Evolutionary conservation across 2,329 filamentous ascomycete species (phyloP).

Genomic region (Pyrenophora teres): DNA sequence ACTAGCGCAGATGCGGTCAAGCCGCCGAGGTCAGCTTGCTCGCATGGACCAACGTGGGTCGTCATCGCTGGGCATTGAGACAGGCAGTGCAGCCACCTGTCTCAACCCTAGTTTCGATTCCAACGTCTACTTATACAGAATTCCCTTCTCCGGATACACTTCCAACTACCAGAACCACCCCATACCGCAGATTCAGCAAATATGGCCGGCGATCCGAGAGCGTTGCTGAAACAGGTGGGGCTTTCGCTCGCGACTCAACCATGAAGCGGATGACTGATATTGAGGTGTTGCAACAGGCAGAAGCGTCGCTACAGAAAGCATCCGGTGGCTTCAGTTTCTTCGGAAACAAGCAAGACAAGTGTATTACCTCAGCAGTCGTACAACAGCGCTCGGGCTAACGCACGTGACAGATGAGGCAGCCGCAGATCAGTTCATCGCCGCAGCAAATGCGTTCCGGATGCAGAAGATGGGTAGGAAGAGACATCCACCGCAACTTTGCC

Average conservation of each 20-base stretch:
- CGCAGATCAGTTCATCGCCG: constrained; percentile 83
- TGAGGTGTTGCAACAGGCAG: constrained; percentile 66
- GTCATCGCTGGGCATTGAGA: constrained; percentile 38
- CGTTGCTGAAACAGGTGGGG: constrained; percentile 46
- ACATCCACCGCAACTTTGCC: not conserved
- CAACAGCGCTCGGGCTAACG: constrained; percentile 18
- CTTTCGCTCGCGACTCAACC: constrained; percentile 34
- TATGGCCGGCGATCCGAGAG: constrained; percentile 47
- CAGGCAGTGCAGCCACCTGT: constrained; percentile 42
- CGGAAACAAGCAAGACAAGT: constrained; percentile 83
- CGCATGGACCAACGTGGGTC: constrained; percentile 34
- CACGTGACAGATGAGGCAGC: constrained; percentile 69
- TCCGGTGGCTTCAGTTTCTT: constrained; percentile 87
- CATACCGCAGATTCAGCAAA: constrained; percentile 17
- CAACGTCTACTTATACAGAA: constrained; percentile 12
- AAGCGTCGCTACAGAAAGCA: constrained; percentile 77
- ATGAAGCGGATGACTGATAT: constrained; percentile 35
- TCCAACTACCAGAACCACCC: not conserved
- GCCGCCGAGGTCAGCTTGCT: constrained; percentile 26
- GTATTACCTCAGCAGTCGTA: constrained; percentile 21
- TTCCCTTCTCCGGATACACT: constrained; percentile 1
- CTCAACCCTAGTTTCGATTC: constrained; percentile 28
- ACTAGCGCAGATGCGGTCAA: constrained; percentile 23
- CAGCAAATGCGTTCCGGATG: constrained; percentile 89
- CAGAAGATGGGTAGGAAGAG: constrained; percentile 72